These are phyloP conservation scores for Aspergillus transmontanensis DNA, from an alignment of 2,329 filamentous ascomycete genomes.

Conservation along the genomic window DNA sequence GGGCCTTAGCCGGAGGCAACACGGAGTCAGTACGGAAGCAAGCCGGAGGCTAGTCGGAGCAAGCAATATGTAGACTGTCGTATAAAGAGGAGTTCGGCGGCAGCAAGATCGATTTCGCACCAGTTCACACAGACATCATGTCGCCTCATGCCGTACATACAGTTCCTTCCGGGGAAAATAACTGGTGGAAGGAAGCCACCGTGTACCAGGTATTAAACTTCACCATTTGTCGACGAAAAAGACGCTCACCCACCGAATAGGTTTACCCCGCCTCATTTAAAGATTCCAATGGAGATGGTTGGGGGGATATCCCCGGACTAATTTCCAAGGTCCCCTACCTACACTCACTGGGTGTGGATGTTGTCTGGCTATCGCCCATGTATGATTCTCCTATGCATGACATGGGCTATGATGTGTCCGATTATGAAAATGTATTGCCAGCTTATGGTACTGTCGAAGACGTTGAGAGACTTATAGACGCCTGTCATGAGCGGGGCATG, in stretches of 20 bases:
- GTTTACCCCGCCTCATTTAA: slow-evolving; percentile 43
- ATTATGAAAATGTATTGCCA: slow-evolving; percentile 64
- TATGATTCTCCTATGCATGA: slow-evolving; percentile 66
- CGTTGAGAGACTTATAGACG: slow-evolving; percentile 59
- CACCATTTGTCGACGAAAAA: not conserved
- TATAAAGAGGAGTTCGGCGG: not conserved
- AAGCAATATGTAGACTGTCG: not conserved
- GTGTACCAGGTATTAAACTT: slow-evolving; percentile 30
- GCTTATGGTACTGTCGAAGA: slow-evolving; percentile 65
- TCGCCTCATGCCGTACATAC: slow-evolving; percentile 18
- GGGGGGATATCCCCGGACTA: slow-evolving; percentile 66
- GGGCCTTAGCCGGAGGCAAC: not conserved
- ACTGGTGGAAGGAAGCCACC: slow-evolving; percentile 42
- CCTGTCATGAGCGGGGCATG: slow-evolving; percentile 62
- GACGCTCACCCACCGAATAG: not conserved
- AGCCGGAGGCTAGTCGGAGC: slow-evolving; percentile 17
- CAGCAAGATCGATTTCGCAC: not conserved
- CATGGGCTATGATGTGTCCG: slow-evolving; percentile 70
- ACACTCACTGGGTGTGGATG: slow-evolving; percentile 61
- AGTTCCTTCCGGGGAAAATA: slow-evolving; percentile 25
- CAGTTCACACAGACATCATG: slow-evolving; percentile 9
- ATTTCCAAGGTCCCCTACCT: slow-evolving; percentile 65
- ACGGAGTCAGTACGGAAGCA: not conserved
- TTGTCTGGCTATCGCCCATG: slow-evolving; percentile 69
- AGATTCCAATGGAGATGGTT: slow-evolving; percentile 62